Percentiles rank a stretch among this genome's conserved stretches.
These are phyloP conservation scores for Cladosporium sphaerospermum DNA, from an alignment of 2,329 filamentous ascomycete species.

Conservation along the genomic window DNA sequence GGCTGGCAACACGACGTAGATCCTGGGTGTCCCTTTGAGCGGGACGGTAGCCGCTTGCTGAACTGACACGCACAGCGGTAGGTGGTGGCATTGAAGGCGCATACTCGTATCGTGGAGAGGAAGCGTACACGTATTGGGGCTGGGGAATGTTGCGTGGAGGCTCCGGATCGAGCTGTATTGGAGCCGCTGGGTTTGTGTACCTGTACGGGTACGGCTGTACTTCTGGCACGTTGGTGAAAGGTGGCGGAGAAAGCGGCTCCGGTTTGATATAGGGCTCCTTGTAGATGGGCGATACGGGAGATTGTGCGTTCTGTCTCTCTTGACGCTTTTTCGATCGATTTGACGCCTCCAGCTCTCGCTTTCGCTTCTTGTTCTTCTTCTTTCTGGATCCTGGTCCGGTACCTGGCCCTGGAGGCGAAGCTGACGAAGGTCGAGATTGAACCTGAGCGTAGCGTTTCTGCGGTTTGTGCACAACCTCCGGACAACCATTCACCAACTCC, in stretches of 20 bases:
- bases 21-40: conserved; percentile 41
- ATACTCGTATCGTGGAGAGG: conserved; percentile 6
- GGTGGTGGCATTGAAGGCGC: conserved; percentile 25
- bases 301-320: conserved; percentile 31
- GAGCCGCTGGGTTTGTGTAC: conserved; percentile 5
- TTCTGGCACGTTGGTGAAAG: conserved; percentile 40
- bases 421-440: conserved; percentile 22
- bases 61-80: conserved; percentile 33
- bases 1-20: conserved; percentile 41
- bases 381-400: conserved; percentile 15
- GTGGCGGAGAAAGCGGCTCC: conserved; percentile 56
- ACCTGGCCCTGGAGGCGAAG: conserved; percentile 21
- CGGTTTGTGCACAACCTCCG: conserved; percentile 26
- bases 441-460: conserved; percentile 16
- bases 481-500: conserved; percentile 42
- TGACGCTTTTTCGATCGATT: conserved; percentile 20
- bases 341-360: conserved; percentile 24
- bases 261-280: conserved; percentile 53
- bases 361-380: conserved; percentile 33
- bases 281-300: conserved; percentile 27
- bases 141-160: conserved; percentile 36
- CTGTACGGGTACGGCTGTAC: conserved; percentile 31
- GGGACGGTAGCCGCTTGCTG: conserved; percentile 30
- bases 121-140: conserved; percentile 36
- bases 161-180: conserved; percentile 30